phyloP scores from a whole-genome alignment of 1,139 yeast species.

The Pichia sp. region DNA sequence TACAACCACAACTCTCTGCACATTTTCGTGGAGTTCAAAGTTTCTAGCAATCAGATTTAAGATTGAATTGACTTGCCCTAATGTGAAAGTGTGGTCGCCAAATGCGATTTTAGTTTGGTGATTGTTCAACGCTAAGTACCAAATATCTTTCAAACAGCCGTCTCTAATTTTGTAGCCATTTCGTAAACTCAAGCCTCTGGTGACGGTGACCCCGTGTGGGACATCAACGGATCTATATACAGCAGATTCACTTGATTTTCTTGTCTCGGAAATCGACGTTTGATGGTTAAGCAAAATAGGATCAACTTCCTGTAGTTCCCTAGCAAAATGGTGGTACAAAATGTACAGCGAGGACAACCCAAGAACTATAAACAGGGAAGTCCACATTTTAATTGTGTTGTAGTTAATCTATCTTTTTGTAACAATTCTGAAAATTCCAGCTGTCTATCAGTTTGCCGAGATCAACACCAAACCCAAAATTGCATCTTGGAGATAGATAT shows the following conservation, averaged over 20 bases:
- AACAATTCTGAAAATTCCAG: too few relatives aligned
- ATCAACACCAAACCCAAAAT: too few relatives aligned
- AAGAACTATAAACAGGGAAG: neutral
- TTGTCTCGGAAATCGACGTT: conserved; percentile 51
- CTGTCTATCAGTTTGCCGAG: too few relatives aligned
- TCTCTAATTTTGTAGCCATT: conserved; percentile 60
- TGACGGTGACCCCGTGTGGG: conserved; percentile 56
- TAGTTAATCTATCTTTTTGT: too few relatives aligned
- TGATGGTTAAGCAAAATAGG: conserved; percentile 58
- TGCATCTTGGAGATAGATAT: neutral
- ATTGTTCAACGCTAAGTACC: conserved; percentile 40
- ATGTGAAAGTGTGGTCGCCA: conserved; percentile 7
- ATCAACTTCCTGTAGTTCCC: conserved; percentile 46
- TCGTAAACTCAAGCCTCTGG: conserved; percentile 63
- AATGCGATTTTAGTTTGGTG: conserved; percentile 1
- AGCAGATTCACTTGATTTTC: conserved; percentile 58
- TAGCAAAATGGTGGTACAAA: conserved; percentile 12
- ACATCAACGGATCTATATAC: conserved; percentile 59
- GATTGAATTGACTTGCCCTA: conserved; percentile 23
- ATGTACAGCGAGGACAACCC: neutral
- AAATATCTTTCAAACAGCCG: conserved; percentile 65
- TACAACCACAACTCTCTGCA: conserved; percentile 23
- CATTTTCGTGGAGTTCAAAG: conserved; percentile 7
- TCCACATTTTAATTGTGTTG: neutral
- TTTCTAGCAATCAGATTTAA: conserved; percentile 18